Conservation (phyloP, 345 rosid species). For the Eucalyptus tenuipes region DNA sequence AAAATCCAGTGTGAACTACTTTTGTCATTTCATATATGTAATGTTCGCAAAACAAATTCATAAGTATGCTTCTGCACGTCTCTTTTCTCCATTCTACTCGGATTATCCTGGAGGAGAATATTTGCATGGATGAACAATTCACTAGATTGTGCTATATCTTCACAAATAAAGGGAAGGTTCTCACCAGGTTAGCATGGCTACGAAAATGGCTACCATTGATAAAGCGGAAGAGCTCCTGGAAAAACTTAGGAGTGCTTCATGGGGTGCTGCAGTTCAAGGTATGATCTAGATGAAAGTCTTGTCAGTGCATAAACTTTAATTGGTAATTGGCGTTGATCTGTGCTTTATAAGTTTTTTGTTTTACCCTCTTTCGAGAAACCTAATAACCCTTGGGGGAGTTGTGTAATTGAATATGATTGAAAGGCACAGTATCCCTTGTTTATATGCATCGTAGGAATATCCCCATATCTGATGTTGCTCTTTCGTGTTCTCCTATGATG, state of each 20-base stretch:
- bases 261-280: constrained; percentile 89
- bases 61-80: background rate
- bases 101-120: background rate
- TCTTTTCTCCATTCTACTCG: background rate
- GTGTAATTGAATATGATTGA: background rate
- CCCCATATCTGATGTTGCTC: background rate
- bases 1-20: background rate
- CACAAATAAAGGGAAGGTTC: background rate
- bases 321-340: background rate
- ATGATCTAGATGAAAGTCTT: background rate
- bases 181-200: constrained; percentile 81
- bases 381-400: background rate
- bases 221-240: constrained; percentile 72
- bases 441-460: background rate
- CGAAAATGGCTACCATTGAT: constrained; percentile 83
- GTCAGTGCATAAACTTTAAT: background rate
- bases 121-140: background rate
- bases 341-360: background rate
- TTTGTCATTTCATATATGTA: background rate
- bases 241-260: constrained; percentile 74
- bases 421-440: background rate
- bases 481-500: background rate
- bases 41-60: background rate
- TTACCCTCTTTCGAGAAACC: background rate
- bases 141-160: background rate